Evolutionary conservation across 2,329 filamentous ascomycete species (phyloP).

Genomic region (Penicillium carneum): DNA sequence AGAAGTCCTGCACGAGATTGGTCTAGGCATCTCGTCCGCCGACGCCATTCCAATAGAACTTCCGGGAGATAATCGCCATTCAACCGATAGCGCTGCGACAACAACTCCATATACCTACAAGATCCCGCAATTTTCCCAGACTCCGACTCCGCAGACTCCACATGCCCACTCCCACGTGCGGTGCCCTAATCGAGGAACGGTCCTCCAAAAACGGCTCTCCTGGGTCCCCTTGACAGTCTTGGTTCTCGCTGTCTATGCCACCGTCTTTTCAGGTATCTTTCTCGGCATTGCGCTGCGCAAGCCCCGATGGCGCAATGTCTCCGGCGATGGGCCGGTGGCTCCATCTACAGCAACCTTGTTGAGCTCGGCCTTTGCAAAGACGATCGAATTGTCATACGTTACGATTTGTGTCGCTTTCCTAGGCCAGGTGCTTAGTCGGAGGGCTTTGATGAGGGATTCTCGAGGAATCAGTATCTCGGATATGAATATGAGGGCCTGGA

Average conservation of each 20-base stretch:
- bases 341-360: slow-evolving; percentile 72
- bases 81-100: slow-evolving; percentile 15
- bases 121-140: slow-evolving; percentile 5
- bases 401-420: slow-evolving; percentile 77
- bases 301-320: slow-evolving; percentile 67
- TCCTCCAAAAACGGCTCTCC: slow-evolving; percentile 44
- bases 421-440: slow-evolving; percentile 75
- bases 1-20: slow-evolving; percentile 30
- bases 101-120: slow-evolving; percentile 1
- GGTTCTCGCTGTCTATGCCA: slow-evolving; percentile 49
- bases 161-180: slow-evolving; percentile 21
- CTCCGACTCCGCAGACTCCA: slow-evolving; percentile 20
- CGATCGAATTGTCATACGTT: slow-evolving; percentile 79
- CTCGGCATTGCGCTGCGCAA: slow-evolving; percentile 67
- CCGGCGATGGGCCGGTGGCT: slow-evolving; percentile 56
- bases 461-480: slow-evolving; percentile 76
- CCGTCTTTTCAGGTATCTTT: slow-evolving; percentile 60
- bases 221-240: slow-evolving; percentile 49
- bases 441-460: slow-evolving; percentile 67
- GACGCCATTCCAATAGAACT: slow-evolving; percentile 18
- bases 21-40: slow-evolving; percentile 28
- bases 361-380: slow-evolving; percentile 74
- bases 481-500: slow-evolving; percentile 79
- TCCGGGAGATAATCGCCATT: slow-evolving; percentile 5
- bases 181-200: slow-evolving; percentile 42